These are phyloP conservation scores for Phaeosphaeria sp. DNA, from an alignment of 2,329 filamentous ascomycete species.

Conservation along the genomic window DNA sequence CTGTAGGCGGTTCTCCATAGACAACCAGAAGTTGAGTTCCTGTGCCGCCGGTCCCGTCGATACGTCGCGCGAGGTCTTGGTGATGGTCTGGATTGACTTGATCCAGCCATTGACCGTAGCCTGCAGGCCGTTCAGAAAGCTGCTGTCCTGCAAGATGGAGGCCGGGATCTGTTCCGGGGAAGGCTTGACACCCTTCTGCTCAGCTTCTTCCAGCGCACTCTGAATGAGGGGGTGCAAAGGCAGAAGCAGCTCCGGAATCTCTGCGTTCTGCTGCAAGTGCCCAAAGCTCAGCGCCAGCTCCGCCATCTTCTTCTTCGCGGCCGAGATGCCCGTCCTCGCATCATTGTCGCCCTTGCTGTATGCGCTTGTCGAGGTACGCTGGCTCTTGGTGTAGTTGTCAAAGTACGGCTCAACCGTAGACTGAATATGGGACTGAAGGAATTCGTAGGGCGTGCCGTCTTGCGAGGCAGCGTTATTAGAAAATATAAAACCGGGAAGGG, in stretches of 20 bases:
- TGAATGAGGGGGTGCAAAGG: constrained; percentile 90
- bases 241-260: constrained; percentile 90
- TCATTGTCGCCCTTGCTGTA: constrained; percentile 84
- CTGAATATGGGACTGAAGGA: constrained; percentile 89
- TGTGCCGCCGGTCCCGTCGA: constrained; percentile 82
- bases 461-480: constrained; percentile 73
- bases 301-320: constrained; percentile 96
- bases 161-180: constrained; percentile 79
- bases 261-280: constrained; percentile 95
- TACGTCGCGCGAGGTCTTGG: constrained; percentile 88
- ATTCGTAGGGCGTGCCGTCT: constrained; percentile 85
- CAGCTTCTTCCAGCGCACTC: constrained; percentile 79
- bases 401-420: constrained; percentile 94
- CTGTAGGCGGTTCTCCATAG: constrained; percentile 92
- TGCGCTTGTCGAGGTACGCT: constrained; percentile 44
- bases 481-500: constrained; percentile 81
- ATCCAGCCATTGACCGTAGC: constrained; percentile 97
- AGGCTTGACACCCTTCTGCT: constrained; percentile 69
- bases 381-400: constrained; percentile 86
- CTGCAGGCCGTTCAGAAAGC: constrained; percentile 92
- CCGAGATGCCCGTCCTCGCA: constrained; percentile 90
- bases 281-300: constrained; percentile 89
- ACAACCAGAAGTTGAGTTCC: constrained; percentile 99
- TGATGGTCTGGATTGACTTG: constrained; percentile 96
- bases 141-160: constrained; percentile 81